Evolutionary conservation across 108 stramenopile species (phyloP).

Genomic region (Cyclotella baltica): DNA sequence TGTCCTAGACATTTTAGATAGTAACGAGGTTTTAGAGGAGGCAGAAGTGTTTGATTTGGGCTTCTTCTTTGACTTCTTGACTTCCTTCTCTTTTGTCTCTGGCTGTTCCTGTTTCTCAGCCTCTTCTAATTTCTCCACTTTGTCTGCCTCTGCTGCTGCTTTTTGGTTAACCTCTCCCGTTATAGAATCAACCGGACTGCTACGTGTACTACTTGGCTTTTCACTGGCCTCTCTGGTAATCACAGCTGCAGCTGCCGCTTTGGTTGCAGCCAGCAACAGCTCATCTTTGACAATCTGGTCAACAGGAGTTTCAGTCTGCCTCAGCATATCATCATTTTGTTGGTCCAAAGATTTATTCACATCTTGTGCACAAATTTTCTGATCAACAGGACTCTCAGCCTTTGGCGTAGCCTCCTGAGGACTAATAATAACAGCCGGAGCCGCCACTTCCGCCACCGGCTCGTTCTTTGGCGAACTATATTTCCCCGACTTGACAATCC

Average conservation of each 20-base stretch:
- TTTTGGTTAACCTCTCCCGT: conserved; percentile 4
- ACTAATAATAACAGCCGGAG: too few species aligned
- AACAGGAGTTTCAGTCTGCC: too few species aligned
- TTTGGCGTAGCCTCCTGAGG: too few species aligned
- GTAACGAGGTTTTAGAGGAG: neutral
- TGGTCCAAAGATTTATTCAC: too few species aligned
- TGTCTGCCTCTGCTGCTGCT: too few species aligned
- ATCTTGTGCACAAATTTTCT: too few species aligned
- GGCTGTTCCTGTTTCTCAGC: neutral
- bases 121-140: too few species aligned
- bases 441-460: too few species aligned
- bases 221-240: neutral
- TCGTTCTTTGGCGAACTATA: neutral
- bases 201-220: neutral
- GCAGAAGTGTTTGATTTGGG: too few species aligned
- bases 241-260: neutral
- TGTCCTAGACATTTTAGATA: neutral
- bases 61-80: neutral
- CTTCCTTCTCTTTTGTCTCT: neutral
- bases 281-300: too few species aligned
- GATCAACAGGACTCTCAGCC: too few species aligned
- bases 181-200: conserved; percentile 1
- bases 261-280: neutral
- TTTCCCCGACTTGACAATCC: neutral
- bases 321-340: conserved; percentile 11